Percentiles rank a stretch among this genome's conserved stretches.
phyloP scores from a whole-genome alignment of 1,284 basidiomycete species.

The Ustilago tritici region DNA sequence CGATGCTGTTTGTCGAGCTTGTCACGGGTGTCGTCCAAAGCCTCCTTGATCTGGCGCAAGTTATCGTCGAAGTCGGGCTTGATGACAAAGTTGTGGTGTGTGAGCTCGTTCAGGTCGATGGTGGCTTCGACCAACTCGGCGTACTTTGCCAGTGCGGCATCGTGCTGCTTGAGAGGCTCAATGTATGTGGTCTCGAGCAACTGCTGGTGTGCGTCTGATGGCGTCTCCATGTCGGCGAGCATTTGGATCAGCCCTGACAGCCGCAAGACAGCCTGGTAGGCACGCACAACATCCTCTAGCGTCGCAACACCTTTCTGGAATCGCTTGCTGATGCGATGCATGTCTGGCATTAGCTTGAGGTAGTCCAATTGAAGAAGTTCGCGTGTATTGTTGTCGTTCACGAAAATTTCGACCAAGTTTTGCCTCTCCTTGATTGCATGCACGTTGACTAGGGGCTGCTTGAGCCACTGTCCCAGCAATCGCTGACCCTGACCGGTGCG shows the following conservation, averaged over 20 bases:
- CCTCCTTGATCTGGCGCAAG: slow-evolving; percentile 79
- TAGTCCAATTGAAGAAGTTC: slow-evolving; percentile 83
- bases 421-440: slow-evolving; percentile 79
- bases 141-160: slow-evolving; percentile 73
- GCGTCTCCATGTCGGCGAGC: slow-evolving; percentile 71
- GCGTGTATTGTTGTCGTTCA: slow-evolving; percentile 81
- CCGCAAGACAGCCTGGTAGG: slow-evolving; percentile 81
- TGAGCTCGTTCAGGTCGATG: slow-evolving; percentile 86
- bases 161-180: slow-evolving; percentile 47
- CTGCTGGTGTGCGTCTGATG: slow-evolving; percentile 25
- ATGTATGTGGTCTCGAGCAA: slow-evolving; percentile 58
- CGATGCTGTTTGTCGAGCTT: slow-evolving; percentile 86
- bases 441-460: slow-evolving; percentile 93
- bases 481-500: slow-evolving; percentile 96
- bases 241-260: slow-evolving; percentile 81
- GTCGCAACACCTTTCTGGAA: slow-evolving; percentile 87
- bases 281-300: slow-evolving; percentile 93
- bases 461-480: slow-evolving; percentile 90
- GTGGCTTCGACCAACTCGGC: slow-evolving; percentile 95
- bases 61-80: slow-evolving; percentile 88
- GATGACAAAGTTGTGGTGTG: slow-evolving; percentile 88
- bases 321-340: slow-evolving; percentile 90
- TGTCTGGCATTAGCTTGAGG: slow-evolving; percentile 91
- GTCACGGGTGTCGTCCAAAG: slow-evolving; percentile 80
- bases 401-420: slow-evolving; percentile 84